Conservation (phyloP, 2,329 filamentous ascomycete genomes). For the Zymoseptoria pseudotritici region DNA sequence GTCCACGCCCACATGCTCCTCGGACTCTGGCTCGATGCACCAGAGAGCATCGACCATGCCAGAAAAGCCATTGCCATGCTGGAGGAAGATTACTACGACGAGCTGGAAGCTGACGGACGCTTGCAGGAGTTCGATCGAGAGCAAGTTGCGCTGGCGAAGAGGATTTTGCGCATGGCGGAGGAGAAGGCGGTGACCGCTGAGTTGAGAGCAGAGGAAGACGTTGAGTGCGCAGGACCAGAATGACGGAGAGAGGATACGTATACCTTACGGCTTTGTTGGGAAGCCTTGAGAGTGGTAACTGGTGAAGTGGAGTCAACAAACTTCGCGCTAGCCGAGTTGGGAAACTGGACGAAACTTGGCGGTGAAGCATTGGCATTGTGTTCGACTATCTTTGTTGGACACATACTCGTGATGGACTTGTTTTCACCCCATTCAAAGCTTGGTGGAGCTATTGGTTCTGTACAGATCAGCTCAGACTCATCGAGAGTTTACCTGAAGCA, state of each 20-base stretch:
- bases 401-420: neutral
- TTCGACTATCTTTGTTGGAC: neutral
- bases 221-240: neutral
- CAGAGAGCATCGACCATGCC: too few species aligned
- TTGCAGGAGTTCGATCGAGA: neutral
- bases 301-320: neutral
- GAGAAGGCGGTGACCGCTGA: neutral
- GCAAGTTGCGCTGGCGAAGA: neutral
- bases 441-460: neutral
- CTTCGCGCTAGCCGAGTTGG: neutral
- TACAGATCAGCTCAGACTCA: neutral
- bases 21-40: too few species aligned
- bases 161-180: neutral
- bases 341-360: neutral
- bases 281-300: neutral
- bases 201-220: neutral
- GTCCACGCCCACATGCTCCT: too few species aligned
- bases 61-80: too few species aligned
- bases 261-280: neutral
- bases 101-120: too few species aligned
- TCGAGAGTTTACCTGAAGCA: neutral
- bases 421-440: neutral
- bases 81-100: too few species aligned
- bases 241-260: neutral
- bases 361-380: neutral